Evolutionary conservation across 768 basidiomycete species (phyloP), one percentile per base, ranked within the genome.

Genomic region (Suillus americanus): DNA sequence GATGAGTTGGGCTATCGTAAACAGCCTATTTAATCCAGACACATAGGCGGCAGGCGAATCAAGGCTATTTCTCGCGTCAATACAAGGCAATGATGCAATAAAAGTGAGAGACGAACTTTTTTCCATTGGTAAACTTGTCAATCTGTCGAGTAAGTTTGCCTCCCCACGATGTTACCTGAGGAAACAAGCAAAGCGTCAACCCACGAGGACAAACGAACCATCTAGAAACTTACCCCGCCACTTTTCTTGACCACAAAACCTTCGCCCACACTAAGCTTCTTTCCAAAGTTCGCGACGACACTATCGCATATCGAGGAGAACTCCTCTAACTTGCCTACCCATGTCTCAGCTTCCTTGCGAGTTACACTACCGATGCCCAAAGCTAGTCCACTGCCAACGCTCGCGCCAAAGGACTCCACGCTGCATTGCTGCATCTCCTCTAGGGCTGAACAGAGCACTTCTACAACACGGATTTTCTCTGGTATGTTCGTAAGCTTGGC

Each of bases 1-100:
- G 48, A 96, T 83, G n/a, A 92, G 80, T 69, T 95, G 93, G 14
- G 85, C 86, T 67, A 88, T 85, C 37, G 78, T 75, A 72, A 95
- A 95, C 38, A 97, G 83, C 72, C 82, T 86, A 64, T 85, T 83
- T 59, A 97, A 82, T 48, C 87, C 90, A 66, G 88, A 82, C 61
- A 94, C 91, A 72, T 97, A 96, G 4, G 85, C 83, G 2, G 90
- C 88, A 10, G 95, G 94, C 20, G 95, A 95, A 75, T 97, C 94
- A 59, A 95, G 84, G 73, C 94, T 96, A 71, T 13, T 62, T 60
- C 66, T 33, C 51, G 66, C 65, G 61, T 63, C 41, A 28, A 41
- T 67, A 38, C 69, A 74, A 66, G 43, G 28, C 50, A 45, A 50
- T 30, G 46, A 61, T 67, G 28, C 53, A 62, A 66, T 59, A 55